A percentile compares a stretch with the other conserved stretches of the same genome.
phyloP scores from a whole-genome alignment of 192 early-diverging fungal species.

The Coemansia sp. region DNA sequence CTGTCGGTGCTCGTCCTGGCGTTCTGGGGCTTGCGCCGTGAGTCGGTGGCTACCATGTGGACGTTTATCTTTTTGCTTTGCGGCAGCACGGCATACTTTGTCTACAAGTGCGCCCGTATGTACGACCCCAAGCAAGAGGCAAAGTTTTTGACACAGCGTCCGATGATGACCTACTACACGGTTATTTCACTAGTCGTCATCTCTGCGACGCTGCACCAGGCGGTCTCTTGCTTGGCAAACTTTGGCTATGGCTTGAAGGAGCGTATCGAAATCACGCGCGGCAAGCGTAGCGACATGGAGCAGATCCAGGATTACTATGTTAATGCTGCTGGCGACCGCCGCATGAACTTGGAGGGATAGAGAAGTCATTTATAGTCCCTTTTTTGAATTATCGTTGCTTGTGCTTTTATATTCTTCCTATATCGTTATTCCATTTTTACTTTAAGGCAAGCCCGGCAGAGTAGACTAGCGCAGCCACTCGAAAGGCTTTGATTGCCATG shows the following conservation, averaged over 20 bases:
- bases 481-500: too few relatives aligned
- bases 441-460: neutral
- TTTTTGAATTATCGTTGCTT: neutral
- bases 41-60: conserved; percentile 47
- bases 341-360: conserved; percentile 54
- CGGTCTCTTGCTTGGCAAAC: conserved; percentile 45
- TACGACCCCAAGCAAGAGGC: conserved; percentile 53
- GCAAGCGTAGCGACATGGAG: conserved; percentile 58
- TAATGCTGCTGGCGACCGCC: conserved; percentile 53
- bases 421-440: neutral
- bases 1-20: conserved; percentile 50
- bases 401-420: neutral
- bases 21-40: conserved; percentile 51
- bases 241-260: conserved; percentile 56
- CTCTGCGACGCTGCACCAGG: conserved; percentile 48
- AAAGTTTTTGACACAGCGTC: conserved; percentile 45
- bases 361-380: neutral
- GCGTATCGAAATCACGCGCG: conserved; percentile 53
- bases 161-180: conserved; percentile 58
- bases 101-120: conserved; percentile 55
- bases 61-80: conserved; percentile 45
- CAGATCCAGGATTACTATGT: conserved; percentile 58
- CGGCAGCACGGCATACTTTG: conserved; percentile 52
- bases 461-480: too few relatives aligned
- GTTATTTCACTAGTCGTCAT: conserved; percentile 42